These are phyloP conservation scores for Tephrocybe sp. DNA, from an alignment of 768 basidiomycete species.

Conservation along the genomic window DNA sequence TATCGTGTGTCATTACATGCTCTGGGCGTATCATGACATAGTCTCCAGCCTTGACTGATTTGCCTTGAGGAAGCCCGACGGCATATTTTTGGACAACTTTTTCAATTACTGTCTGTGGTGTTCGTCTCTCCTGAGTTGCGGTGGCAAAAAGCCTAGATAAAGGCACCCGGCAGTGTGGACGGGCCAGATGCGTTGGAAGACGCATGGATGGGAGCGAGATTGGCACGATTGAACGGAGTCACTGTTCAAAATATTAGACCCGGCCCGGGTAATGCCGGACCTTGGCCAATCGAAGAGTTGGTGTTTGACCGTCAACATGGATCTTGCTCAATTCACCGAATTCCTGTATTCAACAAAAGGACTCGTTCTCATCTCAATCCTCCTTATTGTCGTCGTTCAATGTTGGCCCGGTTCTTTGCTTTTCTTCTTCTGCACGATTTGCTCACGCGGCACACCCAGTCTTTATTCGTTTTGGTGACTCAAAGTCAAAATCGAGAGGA, in stretches of 20 bases:
- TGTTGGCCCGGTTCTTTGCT: slow-evolving; percentile 3
- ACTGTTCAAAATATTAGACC: slow-evolving; percentile 1
- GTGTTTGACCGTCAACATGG: no score
- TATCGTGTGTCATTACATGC: slow-evolving; percentile 98
- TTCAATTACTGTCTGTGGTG: slow-evolving; percentile 89
- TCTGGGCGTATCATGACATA: slow-evolving; percentile 99
- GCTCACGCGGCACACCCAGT: slow-evolving; percentile 29
- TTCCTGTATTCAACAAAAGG: no score
- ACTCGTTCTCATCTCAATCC: no score
- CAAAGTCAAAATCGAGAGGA: slow-evolving; percentile 46
- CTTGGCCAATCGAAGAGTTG: neutral
- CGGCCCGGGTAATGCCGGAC: no score
- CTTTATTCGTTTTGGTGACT: slow-evolving; percentile 40
- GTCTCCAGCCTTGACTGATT: slow-evolving; percentile 88
- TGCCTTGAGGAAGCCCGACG: slow-evolving; percentile 79
- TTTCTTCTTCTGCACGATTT: neutral
- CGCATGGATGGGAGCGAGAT: slow-evolving; percentile 14
- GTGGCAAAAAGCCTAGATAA: slow-evolving; percentile 27
- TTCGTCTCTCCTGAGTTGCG: slow-evolving; percentile 21
- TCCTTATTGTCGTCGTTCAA: neutral
- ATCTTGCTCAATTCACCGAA: no score
- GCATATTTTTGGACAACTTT: slow-evolving; percentile 98
- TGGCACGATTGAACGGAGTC: neutral
- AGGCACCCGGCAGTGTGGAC: slow-evolving; percentile 1
- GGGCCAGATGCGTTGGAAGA: slow-evolving; percentile 17